A percentile compares a stretch with the other conserved stretches of the same genome.
phyloP scores from a whole-genome alignment of 257 asterid species.

The Nicotiana tabacum region DNA sequence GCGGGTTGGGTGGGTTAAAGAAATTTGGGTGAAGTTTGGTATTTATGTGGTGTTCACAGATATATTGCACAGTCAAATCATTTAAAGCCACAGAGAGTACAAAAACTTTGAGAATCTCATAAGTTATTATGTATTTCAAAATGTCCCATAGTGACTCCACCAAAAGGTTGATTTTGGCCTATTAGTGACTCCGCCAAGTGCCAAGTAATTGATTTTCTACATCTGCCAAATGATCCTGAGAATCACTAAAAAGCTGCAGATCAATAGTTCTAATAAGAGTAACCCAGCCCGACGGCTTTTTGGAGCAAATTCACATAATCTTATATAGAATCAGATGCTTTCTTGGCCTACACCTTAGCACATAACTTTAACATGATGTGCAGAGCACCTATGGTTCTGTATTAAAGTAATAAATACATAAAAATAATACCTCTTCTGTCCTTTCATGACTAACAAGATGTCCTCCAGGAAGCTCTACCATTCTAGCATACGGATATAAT shows the following conservation, averaged over 20 bases:
- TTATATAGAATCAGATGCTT: not conserved
- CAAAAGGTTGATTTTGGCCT: not conserved
- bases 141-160: not conserved
- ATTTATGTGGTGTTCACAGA: not conserved
- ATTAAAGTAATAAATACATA: not conserved
- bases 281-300: not conserved
- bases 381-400: not conserved
- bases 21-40: too few relatives aligned
- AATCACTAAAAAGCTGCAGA: not conserved
- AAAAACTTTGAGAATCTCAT: not conserved
- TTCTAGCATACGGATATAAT: slow-evolving; percentile 76
- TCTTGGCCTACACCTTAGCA: not conserved
- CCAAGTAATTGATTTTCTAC: not conserved
- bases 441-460: slow-evolving; percentile 96
- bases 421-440: slow-evolving; percentile 69
- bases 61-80: not conserved
- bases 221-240: not conserved
- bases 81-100: not conserved
- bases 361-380: not conserved
- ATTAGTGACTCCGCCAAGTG: not conserved
- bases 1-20: too few relatives aligned
- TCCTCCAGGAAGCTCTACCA: slow-evolving; percentile 95
- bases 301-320: not conserved
- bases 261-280: not conserved
- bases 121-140: not conserved